Evolutionary conservation across 1,284 basidiomycete species (phyloP).

Genomic region (Exobasidium rhododendri): DNA sequence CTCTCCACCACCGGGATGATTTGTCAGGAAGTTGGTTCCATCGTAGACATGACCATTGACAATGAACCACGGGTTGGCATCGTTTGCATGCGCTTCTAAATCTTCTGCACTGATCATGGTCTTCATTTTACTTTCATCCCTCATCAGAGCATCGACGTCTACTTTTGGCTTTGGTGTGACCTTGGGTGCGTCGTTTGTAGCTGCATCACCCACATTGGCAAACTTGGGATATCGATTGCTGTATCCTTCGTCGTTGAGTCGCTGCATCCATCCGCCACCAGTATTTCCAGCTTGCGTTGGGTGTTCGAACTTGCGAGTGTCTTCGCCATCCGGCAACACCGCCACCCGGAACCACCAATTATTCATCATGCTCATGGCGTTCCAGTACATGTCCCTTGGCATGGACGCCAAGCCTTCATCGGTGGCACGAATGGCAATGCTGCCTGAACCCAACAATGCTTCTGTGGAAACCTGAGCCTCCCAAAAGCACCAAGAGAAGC

Average conservation of each 20-base stretch:
- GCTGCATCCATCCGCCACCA: conserved; percentile 67
- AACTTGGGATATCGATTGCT: conserved; percentile 60
- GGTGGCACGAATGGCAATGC: conserved; percentile 63
- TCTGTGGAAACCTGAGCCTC: conserved; percentile 57
- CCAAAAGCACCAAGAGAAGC: conserved; percentile 64
- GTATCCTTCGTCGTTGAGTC: conserved; percentile 60
- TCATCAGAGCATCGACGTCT: conserved; percentile 32
- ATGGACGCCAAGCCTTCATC: conserved; percentile 63
- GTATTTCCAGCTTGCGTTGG: conserved; percentile 62
- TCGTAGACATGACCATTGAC: conserved; percentile 63
- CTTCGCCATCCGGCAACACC: conserved; percentile 57
- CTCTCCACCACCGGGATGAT: conserved; percentile 67
- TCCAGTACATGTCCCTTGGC: conserved; percentile 61
- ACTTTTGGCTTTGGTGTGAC: conserved; percentile 31
- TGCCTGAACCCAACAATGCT: conserved; percentile 57
- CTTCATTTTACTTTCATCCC: conserved; percentile 44
- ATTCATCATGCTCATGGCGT: conserved; percentile 65
- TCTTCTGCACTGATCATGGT: conserved; percentile 61
- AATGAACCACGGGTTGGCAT: conserved; percentile 64
- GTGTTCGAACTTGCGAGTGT: conserved; percentile 62
- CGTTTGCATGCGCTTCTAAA: conserved; percentile 58
- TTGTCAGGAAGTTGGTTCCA: conserved; percentile 62
- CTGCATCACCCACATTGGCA: not conserved
- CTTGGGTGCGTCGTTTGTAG: not conserved
- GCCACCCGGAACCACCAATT: conserved; percentile 64